These are phyloP conservation scores for Vicia villosa DNA, from an alignment of 306 rosid genomes.

Conservation along the genomic window DNA sequence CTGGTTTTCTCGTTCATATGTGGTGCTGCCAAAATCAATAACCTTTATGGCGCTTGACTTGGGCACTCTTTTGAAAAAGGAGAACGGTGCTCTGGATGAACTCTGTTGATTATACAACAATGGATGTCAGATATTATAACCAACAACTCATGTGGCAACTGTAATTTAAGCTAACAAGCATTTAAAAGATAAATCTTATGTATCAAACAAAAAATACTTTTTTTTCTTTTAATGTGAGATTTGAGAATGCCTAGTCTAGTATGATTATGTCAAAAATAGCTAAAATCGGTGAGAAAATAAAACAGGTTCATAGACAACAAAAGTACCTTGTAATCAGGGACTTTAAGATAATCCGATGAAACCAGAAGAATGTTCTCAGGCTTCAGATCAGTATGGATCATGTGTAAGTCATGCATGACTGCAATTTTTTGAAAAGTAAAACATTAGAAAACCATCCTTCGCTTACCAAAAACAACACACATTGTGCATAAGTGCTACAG, in stretches of 20 bases:
- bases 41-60: slow-evolving; percentile 93
- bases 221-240: background rate
- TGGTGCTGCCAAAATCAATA: slow-evolving; percentile 98
- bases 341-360: slow-evolving; percentile 68
- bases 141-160: background rate
- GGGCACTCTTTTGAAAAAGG: slow-evolving; percentile 80
- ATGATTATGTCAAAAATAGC: background rate
- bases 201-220: background rate
- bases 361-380: slow-evolving; percentile 86
- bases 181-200: background rate
- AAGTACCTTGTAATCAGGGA: slow-evolving; percentile 72
- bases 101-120: slow-evolving; percentile 46
- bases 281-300: background rate
- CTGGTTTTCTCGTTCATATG: slow-evolving; percentile 81
- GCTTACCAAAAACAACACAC: background rate
- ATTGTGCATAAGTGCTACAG: background rate
- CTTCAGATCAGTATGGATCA: slow-evolving; percentile 95
- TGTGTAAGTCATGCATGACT: slow-evolving; percentile 91
- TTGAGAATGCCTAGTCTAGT: background rate
- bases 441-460: slow-evolving; percentile 16
- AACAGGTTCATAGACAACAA: slow-evolving; percentile 13
- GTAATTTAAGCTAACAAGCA: background rate
- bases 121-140: background rate
- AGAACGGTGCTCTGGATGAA: slow-evolving; percentile 75
- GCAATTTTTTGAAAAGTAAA: slow-evolving; percentile 34